These are phyloP conservation scores for Talaromyces adpressus DNA, from an alignment of 495 filamentous ascomycete genomes.

Conservation along the genomic window DNA sequence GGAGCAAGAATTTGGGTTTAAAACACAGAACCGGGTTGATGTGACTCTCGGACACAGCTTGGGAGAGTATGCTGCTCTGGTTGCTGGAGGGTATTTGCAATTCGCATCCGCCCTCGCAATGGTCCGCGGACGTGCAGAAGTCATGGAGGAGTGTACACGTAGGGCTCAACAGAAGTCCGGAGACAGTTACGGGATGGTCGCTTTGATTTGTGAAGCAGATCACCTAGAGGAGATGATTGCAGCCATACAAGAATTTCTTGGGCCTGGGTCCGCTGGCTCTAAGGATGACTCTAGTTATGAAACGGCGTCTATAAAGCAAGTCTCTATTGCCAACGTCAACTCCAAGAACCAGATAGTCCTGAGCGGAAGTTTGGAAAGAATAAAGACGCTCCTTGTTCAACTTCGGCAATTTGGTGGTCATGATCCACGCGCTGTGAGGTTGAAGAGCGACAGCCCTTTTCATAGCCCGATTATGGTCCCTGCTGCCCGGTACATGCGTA, in stretches of 20 bases:
- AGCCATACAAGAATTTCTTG: conserved; percentile 75
- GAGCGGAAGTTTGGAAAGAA: conserved; percentile 77
- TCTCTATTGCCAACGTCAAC: conserved; percentile 92
- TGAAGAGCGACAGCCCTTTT: conserved; percentile 89
- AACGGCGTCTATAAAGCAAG: conserved; percentile 70
- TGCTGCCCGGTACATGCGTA: conserved; percentile 63
- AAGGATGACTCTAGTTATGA: conserved; percentile 61
- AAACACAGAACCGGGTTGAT: conserved; percentile 59
- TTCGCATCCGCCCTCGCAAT: conserved; percentile 73
- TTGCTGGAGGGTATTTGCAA: conserved; percentile 68
- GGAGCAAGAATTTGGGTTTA: conserved; percentile 76
- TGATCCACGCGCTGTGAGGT: conserved; percentile 78
- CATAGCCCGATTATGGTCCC: conserved; percentile 91
- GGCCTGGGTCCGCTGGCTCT: conserved; percentile 49
- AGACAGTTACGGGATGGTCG: conserved; percentile 84
- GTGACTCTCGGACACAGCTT: conserved; percentile 86
- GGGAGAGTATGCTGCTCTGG: conserved; percentile 91
- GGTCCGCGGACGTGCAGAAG: conserved; percentile 72
- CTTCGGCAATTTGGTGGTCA: conserved; percentile 88
- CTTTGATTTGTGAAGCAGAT: conserved; percentile 75
- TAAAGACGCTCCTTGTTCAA: conserved; percentile 80
- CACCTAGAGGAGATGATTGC: conserved; percentile 60
- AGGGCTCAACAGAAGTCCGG: conserved; percentile 55
- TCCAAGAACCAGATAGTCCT: conserved; percentile 94
- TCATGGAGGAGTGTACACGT: conserved; percentile 72